Evolutionary conservation across 2,329 filamentous ascomycete species (phyloP).

Genomic region (Stylonectria norvegica): DNA sequence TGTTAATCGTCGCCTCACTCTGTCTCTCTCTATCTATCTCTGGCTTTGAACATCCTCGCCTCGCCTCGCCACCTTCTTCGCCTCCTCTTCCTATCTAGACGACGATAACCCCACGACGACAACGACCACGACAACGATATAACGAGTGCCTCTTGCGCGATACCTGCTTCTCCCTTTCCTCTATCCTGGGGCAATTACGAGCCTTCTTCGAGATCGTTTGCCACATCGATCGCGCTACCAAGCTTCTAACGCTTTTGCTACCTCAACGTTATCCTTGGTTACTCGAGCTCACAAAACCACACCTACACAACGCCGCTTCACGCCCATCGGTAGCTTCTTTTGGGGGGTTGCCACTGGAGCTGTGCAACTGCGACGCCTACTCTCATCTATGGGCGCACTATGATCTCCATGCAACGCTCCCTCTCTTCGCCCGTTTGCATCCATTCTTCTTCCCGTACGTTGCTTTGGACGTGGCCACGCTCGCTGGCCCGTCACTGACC

Average conservation of each 20-base stretch:
- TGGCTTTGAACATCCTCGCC: conserved; percentile 16
- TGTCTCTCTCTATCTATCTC: conserved; percentile 7
- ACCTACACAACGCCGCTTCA: conserved; percentile 12
- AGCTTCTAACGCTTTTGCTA: no score
- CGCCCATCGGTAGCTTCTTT: conserved; percentile 24
- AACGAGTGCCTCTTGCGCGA: no score
- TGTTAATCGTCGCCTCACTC: conserved; percentile 12
- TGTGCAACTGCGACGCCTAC: conserved; percentile 31
- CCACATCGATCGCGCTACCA: no score
- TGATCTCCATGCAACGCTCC: conserved; percentile 62
- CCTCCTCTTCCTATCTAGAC: conserved; percentile 9
- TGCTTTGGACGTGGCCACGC: conserved; percentile 15
- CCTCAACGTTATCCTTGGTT: no score
- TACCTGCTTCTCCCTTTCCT: no score
- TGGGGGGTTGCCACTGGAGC: conserved; percentile 33
- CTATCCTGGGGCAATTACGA: no score
- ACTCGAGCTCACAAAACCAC: conserved; percentile 2
- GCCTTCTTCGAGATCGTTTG: no score
- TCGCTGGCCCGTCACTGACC: conserved; percentile 12
- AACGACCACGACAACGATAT: no score
- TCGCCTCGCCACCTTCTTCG: conserved; percentile 9
- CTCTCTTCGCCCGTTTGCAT: conserved; percentile 60
- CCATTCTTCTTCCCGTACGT: conserved; percentile 59
- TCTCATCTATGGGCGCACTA: conserved; percentile 47
- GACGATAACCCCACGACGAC: no score